These are phyloP conservation scores for Sequoia sempervirens DNA, from an alignment of 75 land plant species.

Conservation along the genomic window DNA sequence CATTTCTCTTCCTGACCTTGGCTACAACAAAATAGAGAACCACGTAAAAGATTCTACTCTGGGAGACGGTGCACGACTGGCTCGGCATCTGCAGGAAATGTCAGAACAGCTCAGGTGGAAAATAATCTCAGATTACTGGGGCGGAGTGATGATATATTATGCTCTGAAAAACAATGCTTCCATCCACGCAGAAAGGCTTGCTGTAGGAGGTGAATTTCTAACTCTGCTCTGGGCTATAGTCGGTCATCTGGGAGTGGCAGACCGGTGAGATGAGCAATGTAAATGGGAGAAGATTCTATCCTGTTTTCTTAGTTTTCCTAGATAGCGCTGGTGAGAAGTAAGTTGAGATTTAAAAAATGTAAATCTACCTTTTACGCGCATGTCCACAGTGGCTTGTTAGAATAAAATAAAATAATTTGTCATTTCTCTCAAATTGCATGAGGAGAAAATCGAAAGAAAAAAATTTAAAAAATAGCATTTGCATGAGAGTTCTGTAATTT, in stretches of 20 bases:
- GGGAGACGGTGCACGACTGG: background rate
- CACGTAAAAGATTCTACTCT: background rate
- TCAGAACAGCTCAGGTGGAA: background rate
- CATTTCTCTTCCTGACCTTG: background rate
- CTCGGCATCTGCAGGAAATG: background rate
- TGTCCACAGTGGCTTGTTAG: no score
- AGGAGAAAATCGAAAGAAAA: no score
- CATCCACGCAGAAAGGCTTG: background rate
- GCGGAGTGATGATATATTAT: background rate
- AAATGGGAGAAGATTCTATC: no score
- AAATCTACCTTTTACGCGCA: no score
- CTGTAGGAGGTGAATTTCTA: background rate
- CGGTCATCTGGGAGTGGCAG: background rate
- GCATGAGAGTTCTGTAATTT: no score
- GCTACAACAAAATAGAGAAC: background rate
- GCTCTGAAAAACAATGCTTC: background rate
- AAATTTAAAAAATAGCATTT: no score
- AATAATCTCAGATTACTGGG: background rate
- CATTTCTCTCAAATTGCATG: no score
- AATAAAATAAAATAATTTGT: no score
- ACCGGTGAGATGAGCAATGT: no score
- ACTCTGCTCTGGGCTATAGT: background rate
- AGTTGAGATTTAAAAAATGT: no score
- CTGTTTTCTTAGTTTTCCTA: no score
- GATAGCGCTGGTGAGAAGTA: no score